Conservation (phyloP, 257 asterid genomes). For the Pogostemon cablin region DNA sequence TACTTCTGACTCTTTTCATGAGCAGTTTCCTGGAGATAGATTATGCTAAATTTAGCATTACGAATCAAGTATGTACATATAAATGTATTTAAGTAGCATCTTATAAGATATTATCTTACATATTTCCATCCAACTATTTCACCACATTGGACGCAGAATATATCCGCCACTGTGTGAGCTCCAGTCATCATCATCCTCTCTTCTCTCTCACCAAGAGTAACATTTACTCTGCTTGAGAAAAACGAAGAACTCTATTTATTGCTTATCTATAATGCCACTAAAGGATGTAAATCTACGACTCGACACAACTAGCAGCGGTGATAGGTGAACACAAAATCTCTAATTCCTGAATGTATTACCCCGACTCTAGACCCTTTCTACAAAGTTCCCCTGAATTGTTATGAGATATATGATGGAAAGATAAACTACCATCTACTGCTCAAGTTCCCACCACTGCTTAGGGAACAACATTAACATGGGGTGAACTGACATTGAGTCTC, state of each 20-base stretch:
- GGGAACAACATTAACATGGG: not conserved
- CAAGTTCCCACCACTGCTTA: not conserved
- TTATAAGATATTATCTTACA: constrained; percentile 38
- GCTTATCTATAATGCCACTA: not conserved
- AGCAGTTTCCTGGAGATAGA: constrained; percentile 56
- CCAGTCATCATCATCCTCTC: constrained; percentile 81
- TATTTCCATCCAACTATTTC: constrained; percentile 80
- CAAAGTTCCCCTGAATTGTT: too few relatives aligned
- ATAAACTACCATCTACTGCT: not conserved
- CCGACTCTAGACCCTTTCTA: too few relatives aligned
- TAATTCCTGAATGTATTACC: not conserved
- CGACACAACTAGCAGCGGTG: too few relatives aligned
- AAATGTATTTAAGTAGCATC: not conserved
- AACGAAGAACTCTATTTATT: not conserved
- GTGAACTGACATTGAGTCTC: not conserved
- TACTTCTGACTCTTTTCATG: constrained; percentile 73
- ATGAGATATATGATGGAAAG: not conserved
- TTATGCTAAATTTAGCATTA: not conserved
- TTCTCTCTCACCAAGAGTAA: constrained; percentile 60
- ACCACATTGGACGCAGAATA: constrained; percentile 72
- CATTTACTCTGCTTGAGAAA: constrained; percentile 50
- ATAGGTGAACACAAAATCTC: not conserved
- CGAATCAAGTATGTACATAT: not conserved
- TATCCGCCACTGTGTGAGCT: constrained; percentile 68
- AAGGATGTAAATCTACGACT: constrained; percentile 5